Percentiles rank a stretch among this genome's conserved stretches.
Conservation (phyloP, 495 filamentous ascomycete species). For the Extremus antarcticus region DNA sequence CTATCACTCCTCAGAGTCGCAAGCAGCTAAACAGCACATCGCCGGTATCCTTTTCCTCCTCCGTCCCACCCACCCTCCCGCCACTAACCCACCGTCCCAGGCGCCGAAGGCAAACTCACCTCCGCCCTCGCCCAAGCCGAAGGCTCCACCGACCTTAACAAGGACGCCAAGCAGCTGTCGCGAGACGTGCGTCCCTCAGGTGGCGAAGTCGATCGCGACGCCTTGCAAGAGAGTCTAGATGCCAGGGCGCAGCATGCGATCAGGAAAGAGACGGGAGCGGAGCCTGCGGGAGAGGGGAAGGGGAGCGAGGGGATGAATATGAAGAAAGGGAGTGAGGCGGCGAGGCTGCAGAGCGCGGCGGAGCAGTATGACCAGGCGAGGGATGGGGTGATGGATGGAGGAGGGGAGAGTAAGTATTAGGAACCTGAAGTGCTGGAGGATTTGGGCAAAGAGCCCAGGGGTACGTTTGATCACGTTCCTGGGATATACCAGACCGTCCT, state of each 20-base stretch:
- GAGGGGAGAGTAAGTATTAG: background rate
- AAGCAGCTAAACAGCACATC: background rate
- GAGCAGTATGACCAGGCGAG: background rate
- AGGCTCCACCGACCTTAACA: background rate
- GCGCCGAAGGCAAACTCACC: background rate
- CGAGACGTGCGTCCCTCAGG: background rate
- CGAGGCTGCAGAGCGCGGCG: background rate
- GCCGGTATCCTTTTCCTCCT: background rate
- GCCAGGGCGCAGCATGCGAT: background rate
- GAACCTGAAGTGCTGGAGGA: too few relatives aligned
- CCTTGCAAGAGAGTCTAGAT: background rate
- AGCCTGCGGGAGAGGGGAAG: background rate
- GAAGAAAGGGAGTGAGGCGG: background rate
- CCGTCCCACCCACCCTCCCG: background rate
- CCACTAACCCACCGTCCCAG: background rate
- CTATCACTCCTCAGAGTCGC: background rate
- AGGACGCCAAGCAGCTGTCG: background rate
- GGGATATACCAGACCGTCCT: too few relatives aligned
- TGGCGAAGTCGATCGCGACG: background rate
- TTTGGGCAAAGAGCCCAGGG: too few relatives aligned
- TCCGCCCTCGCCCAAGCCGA: background rate
- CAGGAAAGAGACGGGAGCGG: background rate
- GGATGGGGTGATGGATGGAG: background rate
- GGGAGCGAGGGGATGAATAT: background rate
- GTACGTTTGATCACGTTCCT: too few relatives aligned